Conservation (phyloP, 1,284 basidiomycete genomes). For the Cryptococcus jaspeensis region DNA sequence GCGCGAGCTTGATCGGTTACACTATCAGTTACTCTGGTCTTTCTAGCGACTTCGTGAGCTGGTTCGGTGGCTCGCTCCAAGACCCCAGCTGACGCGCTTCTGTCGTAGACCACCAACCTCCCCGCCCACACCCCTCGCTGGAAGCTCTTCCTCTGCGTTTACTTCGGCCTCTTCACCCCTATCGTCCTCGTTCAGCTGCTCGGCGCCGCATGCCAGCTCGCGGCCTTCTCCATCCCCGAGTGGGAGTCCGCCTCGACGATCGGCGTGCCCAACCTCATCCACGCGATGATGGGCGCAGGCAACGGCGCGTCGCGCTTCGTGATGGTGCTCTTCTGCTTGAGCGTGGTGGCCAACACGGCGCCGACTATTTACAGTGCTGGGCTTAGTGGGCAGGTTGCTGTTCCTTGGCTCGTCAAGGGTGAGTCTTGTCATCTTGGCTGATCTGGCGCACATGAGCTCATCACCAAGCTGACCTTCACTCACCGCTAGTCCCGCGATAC, state of each 20-base stretch:
- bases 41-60: slow-evolving; percentile 46
- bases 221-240: slow-evolving; percentile 59
- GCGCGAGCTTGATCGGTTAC: slow-evolving; percentile 46
- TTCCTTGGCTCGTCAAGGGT: slow-evolving; percentile 58
- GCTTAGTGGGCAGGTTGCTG: slow-evolving; percentile 74
- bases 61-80: background rate
- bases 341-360: slow-evolving; percentile 79
- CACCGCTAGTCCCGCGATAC: slow-evolving; percentile 75
- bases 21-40: slow-evolving; percentile 44
- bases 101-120: slow-evolving; percentile 45
- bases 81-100: background rate
- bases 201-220: slow-evolving; percentile 60
- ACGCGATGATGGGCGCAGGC: slow-evolving; percentile 65
- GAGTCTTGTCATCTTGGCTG: slow-evolving; percentile 6
- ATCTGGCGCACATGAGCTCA: background rate
- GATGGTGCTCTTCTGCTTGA: slow-evolving; percentile 60
- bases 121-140: slow-evolving; percentile 41
- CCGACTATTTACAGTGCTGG: slow-evolving; percentile 78
- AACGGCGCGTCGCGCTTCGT: slow-evolving; percentile 77
- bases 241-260: slow-evolving; percentile 64
- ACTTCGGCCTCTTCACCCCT: slow-evolving; percentile 69
- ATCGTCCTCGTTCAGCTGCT: slow-evolving; percentile 69
- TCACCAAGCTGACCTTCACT: background rate
- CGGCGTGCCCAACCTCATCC: slow-evolving; percentile 71
- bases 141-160: slow-evolving; percentile 67